Base-by-base conservation (phyloP, 1,284 basidiomycete genomes). In the Takashimella koratensis region DNA sequence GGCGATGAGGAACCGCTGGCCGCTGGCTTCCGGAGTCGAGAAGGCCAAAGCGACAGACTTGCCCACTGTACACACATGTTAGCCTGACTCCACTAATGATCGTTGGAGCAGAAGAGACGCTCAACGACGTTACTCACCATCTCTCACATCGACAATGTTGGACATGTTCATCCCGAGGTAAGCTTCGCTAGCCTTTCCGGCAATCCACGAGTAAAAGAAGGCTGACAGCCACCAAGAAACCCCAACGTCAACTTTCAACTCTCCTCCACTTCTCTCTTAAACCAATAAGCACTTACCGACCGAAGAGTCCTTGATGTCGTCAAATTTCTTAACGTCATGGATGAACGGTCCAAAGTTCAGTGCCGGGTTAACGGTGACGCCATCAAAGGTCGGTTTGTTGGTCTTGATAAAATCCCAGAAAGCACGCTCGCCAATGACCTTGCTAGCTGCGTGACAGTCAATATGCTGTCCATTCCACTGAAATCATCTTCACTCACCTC, bases 401-500 rank as follows among this genome's bases (percentile, higher is more conserved):
- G 22, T 21, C 25, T 50, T 36, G 25, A 60, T 44, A 42, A 65
- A 70, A 19, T 54, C 36, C 69, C 68, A 71, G 6, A 68, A 64
- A 11, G 65, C 58, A 23, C 58, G 62, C 47, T 71, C 69, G 5
- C 66, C 65, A 11, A 61, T 47, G 1, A 54, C 60, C 52, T 71
- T 71, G 48, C 25, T 39, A 21, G 53, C 56, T 3, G n/a, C 19
- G 41, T 58, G n/a, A n/a, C n/a, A n/a, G n/a, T n/a, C n/a, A n/a
- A n/a, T n/a, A n/a, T n/a, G n/a, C n/a, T n/a, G n/a, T n/a, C n/a
- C n/a, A n/a, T n/a, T n/a, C n/a, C n/a, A n/a, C n/a, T n/a, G n/a
- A n/a, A n/a, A n/a, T n/a, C n/a, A n/a, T n/a, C n/a, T n/a, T 40
- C 47, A 57, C 56, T 59, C 75, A 74, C 75, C 1, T 25, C 21